Evolutionary conservation across 352 stramenopile genomes (phyloP), one percentile per base, ranked within the genome.

Genomic region (Discostella stelligera): DNA sequence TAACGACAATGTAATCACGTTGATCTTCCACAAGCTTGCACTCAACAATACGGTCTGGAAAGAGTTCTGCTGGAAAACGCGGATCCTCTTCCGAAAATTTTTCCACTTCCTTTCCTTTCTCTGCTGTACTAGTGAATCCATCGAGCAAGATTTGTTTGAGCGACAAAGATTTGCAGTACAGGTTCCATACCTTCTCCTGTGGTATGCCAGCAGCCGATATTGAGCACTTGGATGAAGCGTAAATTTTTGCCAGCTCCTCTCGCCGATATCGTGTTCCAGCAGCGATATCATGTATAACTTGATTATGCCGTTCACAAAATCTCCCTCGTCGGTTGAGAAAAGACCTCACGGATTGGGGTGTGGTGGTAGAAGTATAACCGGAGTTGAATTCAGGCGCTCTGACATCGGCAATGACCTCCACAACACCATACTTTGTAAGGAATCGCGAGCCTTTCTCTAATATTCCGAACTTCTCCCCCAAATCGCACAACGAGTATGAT

Each of bases 11-110:
- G 30, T 21, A 4, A 6, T 70, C 62, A 56, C 83, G 59, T 54
- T 84, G 59, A 64, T 89, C 76, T 27, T 73, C 54, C 39, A 91
- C 64, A 39, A 80, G 59, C 41, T 80, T 79, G 48, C 87, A 93
- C 50, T 88, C 83, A 0, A 93, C 83, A 55, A 93, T 93, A 7
- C 85, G 66, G 74, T 91, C 71, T 0, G 82, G 75, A 70, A 75
- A 89, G 25, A 60, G 77, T 23, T 87, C 67, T 37, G 9, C 14
- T 10, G 83, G 77, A 37, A 60, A 44, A 21, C 48, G 50, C 2
- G 80, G 75, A 83, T 90, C 66, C 32, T 71, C 16, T 52, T 44
- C 50, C 23, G 30, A 27, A 54, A 66, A 60, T 41, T 21, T 21
- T 53, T 80, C 49, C 27, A 77, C 30, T 56, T 55, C 54, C 27